A percentile compares a stretch with the other conserved stretches of the same genome.
These are phyloP conservation scores for Dictyostelium brefeldianum DNA, from an alignment of 78 protist species.

Conservation along the genomic window DNA sequence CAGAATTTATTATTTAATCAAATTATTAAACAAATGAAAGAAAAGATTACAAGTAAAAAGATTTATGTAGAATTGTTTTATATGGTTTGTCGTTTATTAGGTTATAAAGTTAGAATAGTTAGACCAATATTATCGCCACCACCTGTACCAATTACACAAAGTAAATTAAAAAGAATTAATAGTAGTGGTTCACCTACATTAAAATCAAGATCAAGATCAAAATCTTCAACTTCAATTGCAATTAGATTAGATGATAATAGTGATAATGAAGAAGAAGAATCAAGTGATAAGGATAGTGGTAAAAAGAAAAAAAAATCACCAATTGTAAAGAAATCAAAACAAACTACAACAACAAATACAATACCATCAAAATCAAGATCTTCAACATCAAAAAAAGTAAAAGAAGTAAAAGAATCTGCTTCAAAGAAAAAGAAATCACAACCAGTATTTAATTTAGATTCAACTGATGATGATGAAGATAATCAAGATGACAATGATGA, in stretches of 20 bases:
- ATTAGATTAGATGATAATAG: background rate
- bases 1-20: conserved; percentile 12
- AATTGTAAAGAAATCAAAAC: conserved; percentile 10
- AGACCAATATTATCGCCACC: conserved; percentile 13
- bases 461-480: background rate
- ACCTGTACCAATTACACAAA: conserved; percentile 48
- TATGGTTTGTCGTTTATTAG: conserved; percentile 34
- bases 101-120: conserved; percentile 3
- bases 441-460: background rate
- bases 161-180: conserved; percentile 21
- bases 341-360: background rate
- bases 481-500: background rate
- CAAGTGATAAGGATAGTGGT: background rate
- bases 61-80: conserved; percentile 35
- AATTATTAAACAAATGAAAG: background rate
- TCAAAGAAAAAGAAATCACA: background rate
- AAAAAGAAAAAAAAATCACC: background rate
- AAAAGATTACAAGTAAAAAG: background rate
- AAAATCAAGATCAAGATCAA: background rate
- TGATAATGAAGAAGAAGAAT: background rate
- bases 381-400: background rate
- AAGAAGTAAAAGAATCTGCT: background rate
- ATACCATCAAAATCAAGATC: background rate
- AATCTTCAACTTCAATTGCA: conserved; percentile 1
- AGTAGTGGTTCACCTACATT: background rate